Percentiles rank a stretch among this genome's conserved stretches.
Evolutionary conservation across 495 filamentous ascomycete genomes (phyloP).

Genomic region (Penicillium odoratum): DNA sequence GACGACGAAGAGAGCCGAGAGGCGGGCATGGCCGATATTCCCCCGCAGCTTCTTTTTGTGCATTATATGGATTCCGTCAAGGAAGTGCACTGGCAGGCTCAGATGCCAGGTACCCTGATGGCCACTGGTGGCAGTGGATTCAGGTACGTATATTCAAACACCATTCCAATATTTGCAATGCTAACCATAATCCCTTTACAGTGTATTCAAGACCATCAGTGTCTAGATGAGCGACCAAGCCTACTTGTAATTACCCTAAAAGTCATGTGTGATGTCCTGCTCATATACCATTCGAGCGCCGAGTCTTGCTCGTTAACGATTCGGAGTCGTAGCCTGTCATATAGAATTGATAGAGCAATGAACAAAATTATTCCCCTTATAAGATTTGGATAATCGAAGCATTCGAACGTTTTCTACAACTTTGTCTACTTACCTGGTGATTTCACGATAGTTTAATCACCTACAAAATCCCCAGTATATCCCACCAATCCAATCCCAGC

Average conservation of each 20-base stretch:
- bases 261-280: slow-evolving; percentile 34
- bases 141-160: slow-evolving; percentile 47
- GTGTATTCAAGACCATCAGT: slow-evolving; percentile 59
- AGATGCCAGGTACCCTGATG: slow-evolving; percentile 89
- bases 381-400: not conserved
- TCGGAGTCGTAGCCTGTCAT: slow-evolving; percentile 16
- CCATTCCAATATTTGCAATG: slow-evolving; percentile 10
- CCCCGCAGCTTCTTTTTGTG: slow-evolving; percentile 91
- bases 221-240: slow-evolving; percentile 37
- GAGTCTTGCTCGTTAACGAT: slow-evolving; percentile 21
- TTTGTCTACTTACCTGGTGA: not conserved
- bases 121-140: slow-evolving; percentile 88
- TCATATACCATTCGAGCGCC: slow-evolving; percentile 34
- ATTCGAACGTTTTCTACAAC: not conserved
- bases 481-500: slow-evolving; percentile 3
- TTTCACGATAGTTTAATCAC: not conserved
- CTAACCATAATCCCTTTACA: slow-evolving; percentile 27
- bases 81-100: slow-evolving; percentile 95
- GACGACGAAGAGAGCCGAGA: slow-evolving; percentile 96
- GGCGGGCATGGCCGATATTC: slow-evolving; percentile 82
- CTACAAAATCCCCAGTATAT: not conserved
- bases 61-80: slow-evolving; percentile 94
- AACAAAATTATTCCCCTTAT: slow-evolving; percentile 10
- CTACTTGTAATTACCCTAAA: slow-evolving; percentile 15
- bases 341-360: slow-evolving; percentile 10